phyloP scores from a whole-genome alignment of 2,329 filamentous ascomycete species.

The Daldinia eschscholtzii region DNA sequence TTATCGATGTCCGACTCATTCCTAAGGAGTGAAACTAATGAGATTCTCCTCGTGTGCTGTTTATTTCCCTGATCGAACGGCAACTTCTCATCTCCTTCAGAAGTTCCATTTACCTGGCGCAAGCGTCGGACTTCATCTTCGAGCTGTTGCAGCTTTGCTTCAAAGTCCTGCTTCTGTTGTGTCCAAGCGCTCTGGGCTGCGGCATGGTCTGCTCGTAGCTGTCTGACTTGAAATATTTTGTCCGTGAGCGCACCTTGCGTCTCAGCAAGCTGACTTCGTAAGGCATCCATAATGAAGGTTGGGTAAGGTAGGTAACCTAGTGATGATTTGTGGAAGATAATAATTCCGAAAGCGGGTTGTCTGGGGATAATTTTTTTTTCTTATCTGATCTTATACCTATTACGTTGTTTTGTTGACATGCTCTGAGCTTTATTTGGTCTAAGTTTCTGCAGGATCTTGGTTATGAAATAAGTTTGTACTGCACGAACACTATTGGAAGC shows the following conservation, averaged over 20 bases:
- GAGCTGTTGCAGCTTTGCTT: constrained; percentile 36
- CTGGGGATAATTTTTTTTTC: constrained; percentile 6
- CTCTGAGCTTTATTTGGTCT: constrained; percentile 18
- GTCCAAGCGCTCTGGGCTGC: constrained; percentile 36
- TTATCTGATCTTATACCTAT: constrained; percentile 2
- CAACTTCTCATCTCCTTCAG: constrained; percentile 1
- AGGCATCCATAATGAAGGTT: constrained; percentile 44
- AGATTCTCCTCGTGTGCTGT: not conserved
- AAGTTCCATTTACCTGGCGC: constrained; percentile 8
- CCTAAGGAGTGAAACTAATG: constrained; percentile 2
- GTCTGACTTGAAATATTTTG: constrained; percentile 44
- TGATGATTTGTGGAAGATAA: constrained; percentile 10
- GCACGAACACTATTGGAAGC: not conserved
- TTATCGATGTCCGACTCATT: not conserved
- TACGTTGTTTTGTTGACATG: not conserved
- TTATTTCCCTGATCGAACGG: not conserved
- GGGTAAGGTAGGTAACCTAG: constrained; percentile 6
- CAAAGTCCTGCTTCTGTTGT: constrained; percentile 36
- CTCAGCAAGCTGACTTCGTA: constrained; percentile 48
- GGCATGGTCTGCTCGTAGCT: constrained; percentile 40
- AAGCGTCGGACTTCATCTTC: constrained; percentile 40
- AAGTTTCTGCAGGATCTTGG: constrained; percentile 13
- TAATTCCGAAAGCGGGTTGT: constrained; percentile 9
- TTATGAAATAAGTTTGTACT: constrained; percentile 8
- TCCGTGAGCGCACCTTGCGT: constrained; percentile 47